Base-by-base conservation (phyloP, 2,329 filamentous ascomycete species). In the Botrytis byssoidea region DNA sequence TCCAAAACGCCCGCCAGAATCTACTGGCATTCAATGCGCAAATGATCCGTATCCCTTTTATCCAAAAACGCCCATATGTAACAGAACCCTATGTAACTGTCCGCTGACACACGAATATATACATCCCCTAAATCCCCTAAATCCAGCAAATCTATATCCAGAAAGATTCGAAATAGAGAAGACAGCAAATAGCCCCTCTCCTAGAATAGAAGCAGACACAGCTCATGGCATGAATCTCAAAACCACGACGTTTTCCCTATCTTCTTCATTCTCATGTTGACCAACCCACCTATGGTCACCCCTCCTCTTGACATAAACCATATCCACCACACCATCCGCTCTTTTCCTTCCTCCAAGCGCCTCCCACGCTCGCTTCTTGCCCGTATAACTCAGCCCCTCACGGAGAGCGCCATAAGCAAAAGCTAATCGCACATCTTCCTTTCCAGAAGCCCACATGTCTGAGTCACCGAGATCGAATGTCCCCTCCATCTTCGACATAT, bases 351-450 rank as follows among this genome's bases (percentile, higher is more conserved):
- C 84, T 73, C 88, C 86, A 70, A 88, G 82, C 10, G 89, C 79
- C 63, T 88, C 85, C 86, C 86, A 88, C 48, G 84, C 83, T 61
- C 85, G 84, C 81, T 88, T 88, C 72, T 83, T 83, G 5, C 86
- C 86, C 0, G 85, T 86, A 76, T 83, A 82, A 65, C 83, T 81
- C 20, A 88, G 80, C 46, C 82, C 84, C 37, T 84, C 83, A 8
- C 86, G 81, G 74, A 86, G 83, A 8, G 85, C 85, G 4, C 86
- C 86, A 76, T 87, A 85, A 66, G 83, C 83, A 75, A 85, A 87
- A 59, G 73, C 75, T 40, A 79, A 74, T 2, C 76, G 70, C 8
- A 80, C 77, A 22, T 78, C 78, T 22, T 75, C 74, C 18, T 74
- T 67, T 10, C 75, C 76, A 9, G 59, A 72, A n/a, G 61, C 61